Evolutionary conservation across 2,329 filamentous ascomycete genomes (phyloP).

Genomic region (Graphiopsis chlorocephala): DNA sequence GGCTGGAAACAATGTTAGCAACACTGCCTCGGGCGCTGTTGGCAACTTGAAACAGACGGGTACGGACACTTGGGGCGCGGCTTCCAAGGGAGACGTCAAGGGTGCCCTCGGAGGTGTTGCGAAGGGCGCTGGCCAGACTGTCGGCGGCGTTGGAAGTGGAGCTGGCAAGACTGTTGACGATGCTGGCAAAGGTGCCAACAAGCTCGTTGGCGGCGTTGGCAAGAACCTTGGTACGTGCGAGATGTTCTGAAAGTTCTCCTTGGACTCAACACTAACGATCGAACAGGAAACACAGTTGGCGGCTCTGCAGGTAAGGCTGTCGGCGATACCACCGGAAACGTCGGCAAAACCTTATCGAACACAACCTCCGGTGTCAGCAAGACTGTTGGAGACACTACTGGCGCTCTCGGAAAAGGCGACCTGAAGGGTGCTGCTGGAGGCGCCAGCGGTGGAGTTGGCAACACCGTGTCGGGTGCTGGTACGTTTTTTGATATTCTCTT

Average conservation of each 20-base stretch:
- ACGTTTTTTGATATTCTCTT: neutral
- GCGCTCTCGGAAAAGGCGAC: constrained; percentile 43
- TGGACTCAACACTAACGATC: neutral
- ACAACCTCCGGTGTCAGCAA: constrained; percentile 43
- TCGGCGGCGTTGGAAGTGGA: constrained; percentile 32
- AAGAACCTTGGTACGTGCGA: constrained; percentile 16
- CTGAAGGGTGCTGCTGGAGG: constrained; percentile 39
- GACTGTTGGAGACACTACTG: constrained; percentile 45
- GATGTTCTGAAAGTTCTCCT: neutral
- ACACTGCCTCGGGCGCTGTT: constrained; percentile 28
- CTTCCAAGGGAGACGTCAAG: constrained; percentile 30
- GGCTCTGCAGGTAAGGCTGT: constrained; percentile 37
- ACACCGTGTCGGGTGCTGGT: constrained; percentile 34
- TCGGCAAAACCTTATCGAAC: constrained; percentile 42
- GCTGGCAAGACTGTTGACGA: constrained; percentile 25
- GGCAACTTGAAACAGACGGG: constrained; percentile 31
- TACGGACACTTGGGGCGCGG: constrained; percentile 27
- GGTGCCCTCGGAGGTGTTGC: constrained; percentile 26
- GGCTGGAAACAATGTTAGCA: constrained; percentile 33
- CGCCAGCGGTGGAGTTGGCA: constrained; percentile 35
- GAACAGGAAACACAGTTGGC: constrained; percentile 20
- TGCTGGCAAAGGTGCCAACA: constrained; percentile 13
- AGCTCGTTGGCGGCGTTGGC: constrained; percentile 12
- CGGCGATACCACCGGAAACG: constrained; percentile 39
- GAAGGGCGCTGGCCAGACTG: constrained; percentile 25